Evolutionary conservation across 2,329 filamentous ascomycete species (phyloP).

Genomic region (Fusarium sp.): DNA sequence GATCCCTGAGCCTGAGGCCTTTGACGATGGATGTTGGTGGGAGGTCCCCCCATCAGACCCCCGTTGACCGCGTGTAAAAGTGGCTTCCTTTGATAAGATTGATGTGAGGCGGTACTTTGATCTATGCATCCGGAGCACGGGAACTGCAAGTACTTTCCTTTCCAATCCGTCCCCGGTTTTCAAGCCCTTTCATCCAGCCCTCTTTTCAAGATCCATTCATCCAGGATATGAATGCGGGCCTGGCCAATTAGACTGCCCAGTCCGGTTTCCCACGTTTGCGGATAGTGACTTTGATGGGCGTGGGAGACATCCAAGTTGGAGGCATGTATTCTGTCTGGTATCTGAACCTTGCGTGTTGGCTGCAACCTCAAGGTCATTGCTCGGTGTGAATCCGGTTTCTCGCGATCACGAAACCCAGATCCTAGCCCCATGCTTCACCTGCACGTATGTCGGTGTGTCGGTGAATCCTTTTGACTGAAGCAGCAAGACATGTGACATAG

Average conservation of each 20-base stretch:
- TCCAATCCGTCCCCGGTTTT: conserved; percentile 14
- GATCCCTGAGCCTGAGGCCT: conserved; percentile 13
- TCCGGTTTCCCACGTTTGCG: conserved; percentile 7
- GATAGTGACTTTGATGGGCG: conserved; percentile 2
- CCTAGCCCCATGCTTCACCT: conserved; percentile 5
- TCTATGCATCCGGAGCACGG: conserved; percentile 29
- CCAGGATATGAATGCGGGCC: not conserved
- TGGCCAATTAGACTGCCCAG: conserved; percentile 11
- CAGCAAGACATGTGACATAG: conserved; percentile 18
- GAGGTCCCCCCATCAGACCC: not conserved
- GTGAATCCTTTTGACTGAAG: conserved; percentile 16
- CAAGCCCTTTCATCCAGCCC: conserved; percentile 25
- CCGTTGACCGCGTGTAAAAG: not conserved
- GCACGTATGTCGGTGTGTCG: conserved; percentile 24
- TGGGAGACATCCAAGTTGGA: conserved; percentile 10
- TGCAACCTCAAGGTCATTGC: not conserved
- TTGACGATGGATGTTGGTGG: conserved; percentile 1
- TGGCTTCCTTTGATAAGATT: conserved; percentile 13
- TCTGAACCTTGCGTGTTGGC: conserved; percentile 3
- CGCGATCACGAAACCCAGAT: conserved; percentile 24
- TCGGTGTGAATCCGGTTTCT: conserved; percentile 37
- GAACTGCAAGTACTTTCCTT: conserved; percentile 23
- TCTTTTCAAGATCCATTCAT: conserved; percentile 12
- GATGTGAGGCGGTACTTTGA: conserved; percentile 13
- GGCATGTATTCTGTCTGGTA: not conserved